These are phyloP conservation scores for Punica granatum DNA, from an alignment of 345 rosid species.

Conservation along the genomic window DNA sequence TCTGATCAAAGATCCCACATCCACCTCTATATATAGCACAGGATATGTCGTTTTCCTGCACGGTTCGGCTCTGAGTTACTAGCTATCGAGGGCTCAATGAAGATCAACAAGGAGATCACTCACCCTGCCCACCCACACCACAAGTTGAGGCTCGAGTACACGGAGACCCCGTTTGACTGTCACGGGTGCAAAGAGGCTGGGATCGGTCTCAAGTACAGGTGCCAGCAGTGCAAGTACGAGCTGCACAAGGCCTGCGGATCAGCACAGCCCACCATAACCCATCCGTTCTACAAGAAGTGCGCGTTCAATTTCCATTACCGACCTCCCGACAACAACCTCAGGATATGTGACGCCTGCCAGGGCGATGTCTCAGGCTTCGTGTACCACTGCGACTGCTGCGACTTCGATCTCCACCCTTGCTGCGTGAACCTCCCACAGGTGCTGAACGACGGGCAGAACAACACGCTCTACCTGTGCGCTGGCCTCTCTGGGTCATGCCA, in stretches of 20 bases:
- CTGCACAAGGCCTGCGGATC: conserved; percentile 33
- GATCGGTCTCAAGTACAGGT: conserved; percentile 32
- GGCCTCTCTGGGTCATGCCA: conserved; percentile 25
- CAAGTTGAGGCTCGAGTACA: conserved; percentile 29
- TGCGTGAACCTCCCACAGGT: conserved; percentile 36
- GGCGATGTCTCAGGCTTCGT: conserved; percentile 29
- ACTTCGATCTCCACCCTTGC: conserved; percentile 41
- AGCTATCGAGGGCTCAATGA: conserved; percentile 11
- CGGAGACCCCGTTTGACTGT: conserved; percentile 38
- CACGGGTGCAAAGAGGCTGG: conserved; percentile 46
- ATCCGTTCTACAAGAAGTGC: conserved; percentile 32
- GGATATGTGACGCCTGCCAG: conserved; percentile 30
- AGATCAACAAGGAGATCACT: conserved; percentile 39
- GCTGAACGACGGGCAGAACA: conserved; percentile 24
- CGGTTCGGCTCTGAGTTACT: neutral
- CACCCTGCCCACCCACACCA: conserved; percentile 37
- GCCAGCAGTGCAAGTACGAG: conserved; percentile 33
- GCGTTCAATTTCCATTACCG: conserved; percentile 20
- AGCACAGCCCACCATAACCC: conserved; percentile 17
- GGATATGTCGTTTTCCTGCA: neutral
- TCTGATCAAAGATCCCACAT: neutral
- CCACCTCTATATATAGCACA: neutral
- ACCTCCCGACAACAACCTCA: conserved; percentile 17
- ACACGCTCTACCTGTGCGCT: conserved; percentile 23
- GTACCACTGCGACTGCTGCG: conserved; percentile 35